Evolutionary conservation across 2,329 filamentous ascomycete genomes (phyloP), one percentile per base, ranked within the genome.

Genomic region (Stachybotrys elegans): DNA sequence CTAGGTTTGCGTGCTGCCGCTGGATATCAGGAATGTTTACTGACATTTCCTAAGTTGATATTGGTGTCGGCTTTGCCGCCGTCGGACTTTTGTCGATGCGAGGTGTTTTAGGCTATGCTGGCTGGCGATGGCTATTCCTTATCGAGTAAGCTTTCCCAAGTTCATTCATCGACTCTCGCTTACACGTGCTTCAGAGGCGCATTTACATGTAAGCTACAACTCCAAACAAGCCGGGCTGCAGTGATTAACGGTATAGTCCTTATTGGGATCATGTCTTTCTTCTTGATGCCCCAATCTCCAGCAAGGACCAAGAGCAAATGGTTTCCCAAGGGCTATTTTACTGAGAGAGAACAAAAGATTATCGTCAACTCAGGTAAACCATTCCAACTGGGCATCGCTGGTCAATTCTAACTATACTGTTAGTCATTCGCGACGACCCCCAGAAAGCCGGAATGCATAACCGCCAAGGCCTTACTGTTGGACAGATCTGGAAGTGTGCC

Each of bases 311-410:
- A 72, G 6, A 76, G 73, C 22, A 70, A 70, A 52, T 78, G 79
- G 23, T 78, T 79, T 39, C 58, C 55, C 3, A 63, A 66, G 17
- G 83, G 83, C 4, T 83, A 81, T 75, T 83, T 85, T 58, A 75
- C 62, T 6, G 78, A 83, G 43, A 72, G 65, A 16, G 81, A 86
- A 57, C 78, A 82, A 55, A 79, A 79, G 51, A 84, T 85, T 47
- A 77, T 86, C 63, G 80, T 84, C 5, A 85, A 84, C 53, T 73
- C 56, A 22, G 58, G 59, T 58, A 46, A 43, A 51, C 22, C 6
- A 2, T 35, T 14, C 13, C 11, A 4, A 0, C 14, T 29, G 25
- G 25, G 14, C 25, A 29, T 9, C 25, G 14, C n/a, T n/a, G n/a
- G n/a, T n/a, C n/a, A n/a, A n/a, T 16, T 13, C 46, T 52, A n/a